phyloP scores from a whole-genome alignment of 768 basidiomycete genomes.

The Phlegmacium glaucopus region DNA sequence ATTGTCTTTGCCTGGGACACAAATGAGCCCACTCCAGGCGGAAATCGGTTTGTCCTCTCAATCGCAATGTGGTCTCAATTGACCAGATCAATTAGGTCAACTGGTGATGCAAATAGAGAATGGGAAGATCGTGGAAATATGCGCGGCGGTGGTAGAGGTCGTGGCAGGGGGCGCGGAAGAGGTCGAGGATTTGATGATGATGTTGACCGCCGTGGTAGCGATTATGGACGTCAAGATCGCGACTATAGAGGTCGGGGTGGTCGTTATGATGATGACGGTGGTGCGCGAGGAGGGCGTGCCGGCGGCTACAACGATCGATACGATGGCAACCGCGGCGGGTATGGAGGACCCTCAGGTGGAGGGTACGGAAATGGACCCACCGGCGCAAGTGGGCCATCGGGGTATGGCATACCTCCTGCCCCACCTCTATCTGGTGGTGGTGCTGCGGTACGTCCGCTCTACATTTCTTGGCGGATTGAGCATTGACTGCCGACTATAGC shows the following conservation, averaged over 20 bases:
- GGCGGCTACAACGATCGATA: constrained; percentile 43
- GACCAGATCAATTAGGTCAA: neutral
- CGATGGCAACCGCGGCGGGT: constrained; percentile 36
- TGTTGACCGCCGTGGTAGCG: constrained; percentile 47
- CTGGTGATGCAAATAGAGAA: constrained; percentile 40
- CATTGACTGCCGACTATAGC: constrained; percentile 25
- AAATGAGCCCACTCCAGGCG: constrained; percentile 47
- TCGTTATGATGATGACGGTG: constrained; percentile 42
- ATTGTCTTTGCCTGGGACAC: constrained; percentile 85
- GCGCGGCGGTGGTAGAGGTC: constrained; percentile 29
- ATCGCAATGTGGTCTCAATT: neutral
- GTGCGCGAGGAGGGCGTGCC: constrained; percentile 39
- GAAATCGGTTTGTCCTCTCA: constrained; percentile 23
- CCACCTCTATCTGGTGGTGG: constrained; percentile 23
- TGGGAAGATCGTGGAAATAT: constrained; percentile 41
- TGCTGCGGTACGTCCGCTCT: constrained; percentile 16
- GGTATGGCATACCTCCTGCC: constrained; percentile 29
- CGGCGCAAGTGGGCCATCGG: constrained; percentile 1
- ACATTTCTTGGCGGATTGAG: neutral
- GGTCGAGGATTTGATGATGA: constrained; percentile 20
- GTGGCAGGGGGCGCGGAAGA: constrained; percentile 27
- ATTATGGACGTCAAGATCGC: constrained; percentile 40
- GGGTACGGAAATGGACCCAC: constrained; percentile 7
- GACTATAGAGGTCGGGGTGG: constrained; percentile 34
- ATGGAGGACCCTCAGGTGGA: constrained; percentile 24